Evolutionary conservation across 805 yeast species (phyloP).

Genomic region (Candida manassasensis): DNA sequence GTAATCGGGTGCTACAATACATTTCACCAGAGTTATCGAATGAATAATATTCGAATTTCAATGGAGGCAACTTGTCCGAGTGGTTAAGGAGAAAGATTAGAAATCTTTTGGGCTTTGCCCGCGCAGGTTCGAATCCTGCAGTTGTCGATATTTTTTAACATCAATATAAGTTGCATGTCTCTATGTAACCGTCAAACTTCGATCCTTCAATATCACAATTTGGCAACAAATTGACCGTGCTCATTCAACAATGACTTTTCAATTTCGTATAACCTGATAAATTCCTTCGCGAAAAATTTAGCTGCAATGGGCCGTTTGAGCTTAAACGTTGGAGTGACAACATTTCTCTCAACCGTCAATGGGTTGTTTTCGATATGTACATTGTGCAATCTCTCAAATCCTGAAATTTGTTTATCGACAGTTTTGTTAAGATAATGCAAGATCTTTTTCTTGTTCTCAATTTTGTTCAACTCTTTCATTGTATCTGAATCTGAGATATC

Average conservation of each 20-base stretch:
- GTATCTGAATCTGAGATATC: slow-evolving; percentile 10
- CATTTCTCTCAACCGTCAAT: slow-evolving; percentile 29
- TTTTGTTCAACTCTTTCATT: slow-evolving; percentile 16
- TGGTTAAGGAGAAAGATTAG: slow-evolving; percentile 39
- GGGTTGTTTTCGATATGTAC: slow-evolving; percentile 32
- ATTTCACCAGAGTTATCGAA: neutral
- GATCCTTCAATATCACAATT: neutral
- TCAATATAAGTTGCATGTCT: too few relatives aligned
- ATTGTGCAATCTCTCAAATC: slow-evolving; percentile 34
- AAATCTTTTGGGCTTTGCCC: slow-evolving; percentile 55
- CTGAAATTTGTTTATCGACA: slow-evolving; percentile 20
- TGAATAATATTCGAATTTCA: neutral
- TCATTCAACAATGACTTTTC: slow-evolving; percentile 1
- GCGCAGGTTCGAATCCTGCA: slow-evolving; percentile 65
- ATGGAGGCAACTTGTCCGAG: slow-evolving; percentile 33
- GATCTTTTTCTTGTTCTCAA: slow-evolving; percentile 15
- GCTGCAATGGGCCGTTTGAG: slow-evolving; percentile 33
- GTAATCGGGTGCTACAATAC: too few relatives aligned
- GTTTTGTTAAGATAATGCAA: slow-evolving; percentile 17
- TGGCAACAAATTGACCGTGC: slow-evolving; percentile 1
- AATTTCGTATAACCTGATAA: slow-evolving; percentile 26
- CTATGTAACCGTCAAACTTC: neutral
- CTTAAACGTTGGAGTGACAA: slow-evolving; percentile 38
- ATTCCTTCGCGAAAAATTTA: slow-evolving; percentile 20
- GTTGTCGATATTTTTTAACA: slow-evolving; percentile 44